Conservation (phyloP, 2,329 filamentous ascomycete genomes). For the Didymella pomorum region DNA sequence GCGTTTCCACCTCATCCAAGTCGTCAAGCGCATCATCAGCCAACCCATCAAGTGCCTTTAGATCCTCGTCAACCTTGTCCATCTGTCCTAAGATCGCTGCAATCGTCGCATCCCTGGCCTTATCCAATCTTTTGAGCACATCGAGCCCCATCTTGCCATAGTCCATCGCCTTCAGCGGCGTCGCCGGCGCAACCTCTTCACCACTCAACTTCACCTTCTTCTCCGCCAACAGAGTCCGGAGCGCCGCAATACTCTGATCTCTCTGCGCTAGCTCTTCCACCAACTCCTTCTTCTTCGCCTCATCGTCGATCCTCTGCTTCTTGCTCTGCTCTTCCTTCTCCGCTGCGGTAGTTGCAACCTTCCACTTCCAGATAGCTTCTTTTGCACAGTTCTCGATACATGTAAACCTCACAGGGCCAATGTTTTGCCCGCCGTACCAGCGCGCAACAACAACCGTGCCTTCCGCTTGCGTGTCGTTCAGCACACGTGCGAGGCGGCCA, state of each 20-base stretch:
- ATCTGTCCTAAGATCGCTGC: slow-evolving; percentile 62
- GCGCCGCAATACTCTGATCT: slow-evolving; percentile 58
- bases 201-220: slow-evolving; percentile 49
- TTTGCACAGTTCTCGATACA: slow-evolving; percentile 61
- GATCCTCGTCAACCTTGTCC: slow-evolving; percentile 58
- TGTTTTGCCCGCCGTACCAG: slow-evolving; percentile 63
- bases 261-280: slow-evolving; percentile 49
- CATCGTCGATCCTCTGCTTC: slow-evolving; percentile 49
- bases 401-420: slow-evolving; percentile 62
- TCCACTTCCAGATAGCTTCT: slow-evolving; percentile 57
- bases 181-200: slow-evolving; percentile 32
- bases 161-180: slow-evolving; percentile 47
- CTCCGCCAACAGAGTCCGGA: slow-evolving; percentile 57
- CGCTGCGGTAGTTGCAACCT: slow-evolving; percentile 41
- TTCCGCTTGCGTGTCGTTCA: slow-evolving; percentile 54
- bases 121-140: slow-evolving; percentile 54
- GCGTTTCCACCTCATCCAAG: not conserved
- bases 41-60: slow-evolving; percentile 34
- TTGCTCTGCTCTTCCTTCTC: slow-evolving; percentile 48
- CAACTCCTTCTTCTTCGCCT: slow-evolving; percentile 50
- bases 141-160: slow-evolving; percentile 55
- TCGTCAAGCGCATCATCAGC: slow-evolving; percentile 10
- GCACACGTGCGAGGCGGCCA: slow-evolving; percentile 56
- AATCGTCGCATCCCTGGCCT: slow-evolving; percentile 62
- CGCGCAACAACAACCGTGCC: slow-evolving; percentile 62